Conservation (phyloP, 148 eudicot genomes). For the Silene uniflora region DNA sequence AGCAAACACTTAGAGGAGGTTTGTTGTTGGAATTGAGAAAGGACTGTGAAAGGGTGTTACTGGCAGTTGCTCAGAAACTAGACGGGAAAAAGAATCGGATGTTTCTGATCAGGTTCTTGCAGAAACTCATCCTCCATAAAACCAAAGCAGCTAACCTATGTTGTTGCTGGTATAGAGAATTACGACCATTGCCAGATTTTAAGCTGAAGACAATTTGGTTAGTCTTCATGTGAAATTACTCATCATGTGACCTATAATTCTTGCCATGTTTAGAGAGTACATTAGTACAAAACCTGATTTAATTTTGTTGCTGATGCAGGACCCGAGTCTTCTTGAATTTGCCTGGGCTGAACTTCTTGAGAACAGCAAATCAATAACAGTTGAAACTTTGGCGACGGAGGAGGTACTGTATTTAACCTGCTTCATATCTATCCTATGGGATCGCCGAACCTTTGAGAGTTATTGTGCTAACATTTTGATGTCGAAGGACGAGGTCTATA, state of each 20-base stretch:
- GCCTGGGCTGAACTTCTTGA: conserved; percentile 97
- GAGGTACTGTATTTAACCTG: conserved; percentile 53
- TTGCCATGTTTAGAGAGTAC: conserved; percentile 5
- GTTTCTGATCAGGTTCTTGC: conserved; percentile 87
- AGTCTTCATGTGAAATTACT: conserved; percentile 23
- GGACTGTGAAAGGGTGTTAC: conserved; percentile 83
- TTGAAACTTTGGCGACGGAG: conserved; percentile 68
- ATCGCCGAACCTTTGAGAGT: conserved; percentile 44
- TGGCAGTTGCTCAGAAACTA: conserved; percentile 79
- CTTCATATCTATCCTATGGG: conserved; percentile 8
- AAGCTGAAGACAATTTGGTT: conserved; percentile 79
- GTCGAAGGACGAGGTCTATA: conserved; percentile 83
- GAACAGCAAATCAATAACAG: conserved; percentile 56
- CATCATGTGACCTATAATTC: conserved; percentile 4
- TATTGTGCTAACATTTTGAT: conserved; percentile 84
- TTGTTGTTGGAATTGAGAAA: conserved; percentile 80
- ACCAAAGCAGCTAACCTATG: conserved; percentile 87
- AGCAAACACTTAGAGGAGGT: conserved; percentile 55
- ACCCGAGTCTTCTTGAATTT: conserved; percentile 79
- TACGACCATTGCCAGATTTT: conserved; percentile 61
- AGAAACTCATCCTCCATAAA: conserved; percentile 61
- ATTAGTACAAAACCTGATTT: background rate
- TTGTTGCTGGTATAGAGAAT: conserved; percentile 77
- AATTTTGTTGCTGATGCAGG: conserved; percentile 40
- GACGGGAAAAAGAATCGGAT: conserved; percentile 98